Conservation (phyloP, 1,139 yeast species). For the Arxiozyma bovina region DNA sequence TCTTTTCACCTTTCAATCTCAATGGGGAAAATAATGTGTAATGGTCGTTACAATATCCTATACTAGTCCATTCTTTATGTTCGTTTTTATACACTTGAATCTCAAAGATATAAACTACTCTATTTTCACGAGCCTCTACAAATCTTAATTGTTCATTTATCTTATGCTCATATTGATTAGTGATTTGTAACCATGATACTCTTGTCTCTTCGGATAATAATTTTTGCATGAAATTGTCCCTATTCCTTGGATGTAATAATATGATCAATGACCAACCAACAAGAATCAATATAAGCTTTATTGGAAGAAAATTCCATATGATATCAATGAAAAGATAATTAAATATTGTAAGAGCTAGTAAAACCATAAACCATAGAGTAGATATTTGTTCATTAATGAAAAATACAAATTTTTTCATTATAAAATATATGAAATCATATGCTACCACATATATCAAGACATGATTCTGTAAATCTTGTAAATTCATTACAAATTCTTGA, state of each 20-base stretch:
- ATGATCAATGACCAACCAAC: conserved; percentile 46
- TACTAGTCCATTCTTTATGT: conserved; percentile 49
- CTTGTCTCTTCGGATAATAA: conserved; percentile 56
- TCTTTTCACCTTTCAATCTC: conserved; percentile 26
- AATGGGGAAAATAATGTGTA: conserved; percentile 39
- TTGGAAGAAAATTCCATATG: conserved; percentile 28
- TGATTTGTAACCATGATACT: conserved; percentile 38
- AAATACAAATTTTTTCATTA: conserved; percentile 51
- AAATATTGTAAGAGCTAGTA: conserved; percentile 32
- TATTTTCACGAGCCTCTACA: conserved; percentile 30
- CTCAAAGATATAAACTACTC: conserved; percentile 60
- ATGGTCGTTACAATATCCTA: conserved; percentile 50
- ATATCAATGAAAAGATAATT: conserved; percentile 32
- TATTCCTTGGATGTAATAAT: conserved; percentile 46
- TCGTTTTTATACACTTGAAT: conserved; percentile 48
- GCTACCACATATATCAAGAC: conserved; percentile 59
- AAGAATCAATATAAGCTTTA: conserved; percentile 36
- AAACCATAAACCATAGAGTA: conserved; percentile 40
- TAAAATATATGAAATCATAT: conserved; percentile 48
- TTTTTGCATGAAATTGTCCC: conserved; percentile 39
- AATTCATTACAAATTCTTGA: conserved; percentile 65
- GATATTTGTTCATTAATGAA: conserved; percentile 59
- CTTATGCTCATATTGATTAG: conserved; percentile 40
- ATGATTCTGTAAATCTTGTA: conserved; percentile 78
- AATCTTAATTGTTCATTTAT: conserved; percentile 32